These are phyloP conservation scores for Chenopodium formosanum DNA, from an alignment of 148 eudicot genomes.

Conservation along the genomic window DNA sequence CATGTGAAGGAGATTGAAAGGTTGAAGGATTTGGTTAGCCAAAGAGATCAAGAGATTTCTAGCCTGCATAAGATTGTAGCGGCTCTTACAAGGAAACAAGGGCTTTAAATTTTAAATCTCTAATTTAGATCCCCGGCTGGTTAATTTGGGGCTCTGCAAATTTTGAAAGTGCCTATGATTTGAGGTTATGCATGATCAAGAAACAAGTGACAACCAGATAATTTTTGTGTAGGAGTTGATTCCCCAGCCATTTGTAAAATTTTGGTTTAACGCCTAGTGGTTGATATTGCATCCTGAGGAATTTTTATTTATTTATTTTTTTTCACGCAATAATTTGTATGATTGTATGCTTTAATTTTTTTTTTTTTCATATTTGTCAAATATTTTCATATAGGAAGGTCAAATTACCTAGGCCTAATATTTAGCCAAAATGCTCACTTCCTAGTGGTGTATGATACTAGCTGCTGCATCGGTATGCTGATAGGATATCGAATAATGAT, in stretches of 20 bases:
- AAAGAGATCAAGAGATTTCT: slow-evolving; percentile 69
- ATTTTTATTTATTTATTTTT: too few relatives aligned
- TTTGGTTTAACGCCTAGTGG: neutral
- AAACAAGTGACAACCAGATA: neutral
- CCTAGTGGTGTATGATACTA: neutral
- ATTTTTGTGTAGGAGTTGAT: neutral
- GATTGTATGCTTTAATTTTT: neutral
- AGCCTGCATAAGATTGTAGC: slow-evolving; percentile 65
- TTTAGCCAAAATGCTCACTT: neutral
- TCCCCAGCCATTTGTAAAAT: neutral
- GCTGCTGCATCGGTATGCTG: neutral
- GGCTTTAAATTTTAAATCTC: slow-evolving; percentile 26
- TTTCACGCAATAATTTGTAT: neutral
- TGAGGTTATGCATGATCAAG: neutral
- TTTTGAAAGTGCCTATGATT: neutral
- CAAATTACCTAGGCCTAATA: neutral
- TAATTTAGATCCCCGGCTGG: neutral
- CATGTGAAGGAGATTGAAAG: slow-evolving; percentile 65
- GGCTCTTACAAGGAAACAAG: slow-evolving; percentile 83
- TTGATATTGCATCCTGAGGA: neutral
- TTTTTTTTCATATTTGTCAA: too few relatives aligned
- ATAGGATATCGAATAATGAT: neutral
- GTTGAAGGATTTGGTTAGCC: slow-evolving; percentile 53
- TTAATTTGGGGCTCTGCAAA: neutral
- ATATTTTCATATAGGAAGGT: neutral